Evolutionary conservation across 2,329 filamentous ascomycete species (phyloP).

Genomic region (Trichoderma sp.): DNA sequence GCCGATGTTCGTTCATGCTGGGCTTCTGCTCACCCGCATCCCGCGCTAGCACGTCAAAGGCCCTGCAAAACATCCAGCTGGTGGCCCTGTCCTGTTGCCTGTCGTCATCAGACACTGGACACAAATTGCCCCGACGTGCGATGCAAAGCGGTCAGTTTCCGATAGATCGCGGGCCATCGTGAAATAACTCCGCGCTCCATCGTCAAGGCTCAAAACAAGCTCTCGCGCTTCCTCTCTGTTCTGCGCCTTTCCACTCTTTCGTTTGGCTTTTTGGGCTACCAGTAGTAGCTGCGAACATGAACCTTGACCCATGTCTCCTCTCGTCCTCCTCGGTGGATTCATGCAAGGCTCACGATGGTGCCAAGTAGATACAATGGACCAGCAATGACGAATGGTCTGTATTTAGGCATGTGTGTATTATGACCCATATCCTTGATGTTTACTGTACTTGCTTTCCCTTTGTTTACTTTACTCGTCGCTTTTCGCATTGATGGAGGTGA

Average conservation of each 20-base stretch:
- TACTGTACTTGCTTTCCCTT: constrained; percentile 1
- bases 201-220: not conserved
- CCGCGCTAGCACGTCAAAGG: not conserved
- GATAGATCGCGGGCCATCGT: not conserved
- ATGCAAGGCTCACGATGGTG: constrained; percentile 3
- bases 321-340: not conserved
- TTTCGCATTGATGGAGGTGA: not conserved
- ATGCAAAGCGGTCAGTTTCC: constrained; percentile 24
- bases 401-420: no score
- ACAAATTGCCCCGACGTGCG: no score
- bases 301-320: constrained; percentile 1
- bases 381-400: not conserved
- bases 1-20: not conserved
- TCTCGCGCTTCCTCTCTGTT: not conserved
- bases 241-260: not conserved
- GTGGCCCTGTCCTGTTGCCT: constrained; percentile 11
- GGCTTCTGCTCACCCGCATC: constrained; percentile 17
- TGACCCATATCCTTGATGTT: constrained; percentile 19
- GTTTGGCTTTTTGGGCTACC: not conserved
- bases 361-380: not conserved
- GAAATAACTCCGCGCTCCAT: constrained; percentile 7
- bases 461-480: constrained; percentile 11
- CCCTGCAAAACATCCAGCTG: constrained; percentile 21
- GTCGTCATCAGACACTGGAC: constrained; percentile 22
- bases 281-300: not conserved